Evolutionary conservation across 108 stramenopile species (phyloP), one percentile per base, ranked within the genome.

Genomic region (Nitzschia sp.): DNA sequence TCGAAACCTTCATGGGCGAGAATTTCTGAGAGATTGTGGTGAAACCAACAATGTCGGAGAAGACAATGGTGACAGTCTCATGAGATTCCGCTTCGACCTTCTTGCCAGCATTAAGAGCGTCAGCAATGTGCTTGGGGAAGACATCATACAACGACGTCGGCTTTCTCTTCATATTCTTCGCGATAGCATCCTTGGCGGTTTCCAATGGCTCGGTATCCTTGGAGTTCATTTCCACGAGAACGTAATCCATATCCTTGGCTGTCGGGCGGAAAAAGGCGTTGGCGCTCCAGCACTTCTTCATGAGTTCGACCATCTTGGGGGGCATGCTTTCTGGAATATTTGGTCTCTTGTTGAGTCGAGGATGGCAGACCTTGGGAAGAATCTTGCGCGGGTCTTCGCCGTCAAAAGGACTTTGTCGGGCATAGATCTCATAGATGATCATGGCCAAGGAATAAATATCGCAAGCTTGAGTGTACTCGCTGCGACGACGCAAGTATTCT

Each of bases 391-490:
- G 45, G 28, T 78, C 78, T 36, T 86, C 82, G 25, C 73, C 74
- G 47, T 73, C 70, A 36, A 81, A 86, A 2, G 85, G 85, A 27
- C 56, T 69, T 46, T 73, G 46, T 2, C 85, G 68, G 29, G 76
- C 63, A 38, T 81, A 83, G 0, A 83, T 63, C 34, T 86, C 85
- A 27, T 72, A 82, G 19, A 86, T 53, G 47, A 86, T 79, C 41
- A 86, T 83, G 27, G 79, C 85, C 23, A 86, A 70, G n/a, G 77
- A 74, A 61, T 86, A 86, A 26, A 86, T 80, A 59, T 86, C 85
- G n/a, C 77, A 77, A 16, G 70, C 73, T 1, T 80, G 1, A 4
- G 82, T 79, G 55, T 83, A 78, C 3, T 32, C 41, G 3, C 69
- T 60, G 47, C 81, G 69, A 21, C 78, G 65, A 8, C 77, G 56